Conservation (phyloP, 1,284 basidiomycete genomes). For the Rhodotorula glutinis region DNA sequence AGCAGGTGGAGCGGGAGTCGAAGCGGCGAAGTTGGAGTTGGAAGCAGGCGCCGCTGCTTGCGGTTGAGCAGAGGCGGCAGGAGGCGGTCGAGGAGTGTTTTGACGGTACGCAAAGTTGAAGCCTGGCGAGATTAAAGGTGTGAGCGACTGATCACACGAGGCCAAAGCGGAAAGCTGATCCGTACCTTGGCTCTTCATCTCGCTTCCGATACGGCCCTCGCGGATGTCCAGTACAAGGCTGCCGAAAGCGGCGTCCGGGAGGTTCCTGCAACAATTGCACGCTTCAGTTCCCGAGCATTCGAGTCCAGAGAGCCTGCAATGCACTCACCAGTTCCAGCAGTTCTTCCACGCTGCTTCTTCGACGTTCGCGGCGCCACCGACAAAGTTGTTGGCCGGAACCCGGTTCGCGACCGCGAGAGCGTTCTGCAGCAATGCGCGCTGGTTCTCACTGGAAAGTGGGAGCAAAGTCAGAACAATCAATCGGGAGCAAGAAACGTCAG, state of each 20-base stretch:
- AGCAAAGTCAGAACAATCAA: not conserved
- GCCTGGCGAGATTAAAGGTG: conserved; percentile 54
- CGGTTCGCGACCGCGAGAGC: conserved; percentile 79
- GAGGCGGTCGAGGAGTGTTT: conserved; percentile 3
- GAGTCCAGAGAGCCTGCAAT: not conserved
- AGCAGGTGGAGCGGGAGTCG: conserved; percentile 5
- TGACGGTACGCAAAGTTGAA: conserved; percentile 93
- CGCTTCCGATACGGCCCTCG: conserved; percentile 85
- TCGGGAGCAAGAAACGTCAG: not conserved
- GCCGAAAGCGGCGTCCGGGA: conserved; percentile 85
- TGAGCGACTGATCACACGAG: too few relatives aligned
- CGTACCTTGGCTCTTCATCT: conserved; percentile 84
- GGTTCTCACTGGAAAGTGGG: conserved; percentile 60
- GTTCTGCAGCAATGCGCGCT: conserved; percentile 84
- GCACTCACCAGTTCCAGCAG: conserved; percentile 85
- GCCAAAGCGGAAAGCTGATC: not conserved
- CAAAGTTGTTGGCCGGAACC: conserved; percentile 62
- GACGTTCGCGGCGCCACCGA: conserved; percentile 52
- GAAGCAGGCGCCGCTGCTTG: not conserved
- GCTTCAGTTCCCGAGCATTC: not conserved
- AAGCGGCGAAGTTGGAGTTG: conserved; percentile 2
- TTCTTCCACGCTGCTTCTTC: conserved; percentile 95
- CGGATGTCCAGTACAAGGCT: conserved; percentile 81
- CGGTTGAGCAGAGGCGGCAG: conserved; percentile 5
- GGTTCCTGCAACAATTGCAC: conserved; percentile 41